Conservation (phyloP, 768 basidiomycete species). For the Russula sp. region DNA sequence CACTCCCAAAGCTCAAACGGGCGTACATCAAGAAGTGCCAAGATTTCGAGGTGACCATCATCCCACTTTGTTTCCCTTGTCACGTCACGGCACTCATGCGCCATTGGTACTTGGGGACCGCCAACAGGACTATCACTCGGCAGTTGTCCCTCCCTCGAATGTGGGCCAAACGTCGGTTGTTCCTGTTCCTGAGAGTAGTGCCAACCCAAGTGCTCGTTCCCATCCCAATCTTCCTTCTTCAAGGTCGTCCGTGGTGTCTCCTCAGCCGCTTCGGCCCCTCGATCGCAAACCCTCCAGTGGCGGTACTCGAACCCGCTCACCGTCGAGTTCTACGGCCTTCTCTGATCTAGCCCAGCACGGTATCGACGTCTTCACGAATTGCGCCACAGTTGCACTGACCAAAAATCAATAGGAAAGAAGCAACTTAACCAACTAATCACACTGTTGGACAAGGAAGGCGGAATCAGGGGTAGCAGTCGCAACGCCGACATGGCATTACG, state of each 20-base stretch:
- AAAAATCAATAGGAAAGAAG: conserved; percentile 59
- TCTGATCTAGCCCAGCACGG: conserved; percentile 88
- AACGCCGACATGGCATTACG: conserved; percentile 64
- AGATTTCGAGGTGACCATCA: conserved; percentile 68
- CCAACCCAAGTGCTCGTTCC: conserved; percentile 43
- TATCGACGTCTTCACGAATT: conserved; percentile 31
- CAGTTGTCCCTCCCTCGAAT: conserved; percentile 40
- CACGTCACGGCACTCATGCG: background rate
- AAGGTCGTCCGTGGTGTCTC: conserved; percentile 59
- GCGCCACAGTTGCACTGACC: conserved; percentile 1
- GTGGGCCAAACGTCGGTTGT: conserved; percentile 37
- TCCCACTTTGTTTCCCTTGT: conserved; percentile 1
- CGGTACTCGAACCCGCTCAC: conserved; percentile 66
- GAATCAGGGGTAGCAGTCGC: conserved; percentile 53
- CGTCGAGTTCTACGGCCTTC: conserved; percentile 77
- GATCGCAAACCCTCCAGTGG: conserved; percentile 71
- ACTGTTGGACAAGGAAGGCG: conserved; percentile 71
- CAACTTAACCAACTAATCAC: conserved; percentile 84
- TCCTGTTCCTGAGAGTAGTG: conserved; percentile 34
- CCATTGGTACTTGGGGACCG: background rate
- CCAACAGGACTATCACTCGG: conserved; percentile 64
- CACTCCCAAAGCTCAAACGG: conserved; percentile 78
- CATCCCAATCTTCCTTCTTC: conserved; percentile 47
- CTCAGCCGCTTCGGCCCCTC: conserved; percentile 71
- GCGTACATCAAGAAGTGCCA: conserved; percentile 81